Percentiles rank a stretch among this genome's conserved stretches.
Conservation (phyloP, 768 basidiomycete species). For the Fomitopsis serialis region DNA sequence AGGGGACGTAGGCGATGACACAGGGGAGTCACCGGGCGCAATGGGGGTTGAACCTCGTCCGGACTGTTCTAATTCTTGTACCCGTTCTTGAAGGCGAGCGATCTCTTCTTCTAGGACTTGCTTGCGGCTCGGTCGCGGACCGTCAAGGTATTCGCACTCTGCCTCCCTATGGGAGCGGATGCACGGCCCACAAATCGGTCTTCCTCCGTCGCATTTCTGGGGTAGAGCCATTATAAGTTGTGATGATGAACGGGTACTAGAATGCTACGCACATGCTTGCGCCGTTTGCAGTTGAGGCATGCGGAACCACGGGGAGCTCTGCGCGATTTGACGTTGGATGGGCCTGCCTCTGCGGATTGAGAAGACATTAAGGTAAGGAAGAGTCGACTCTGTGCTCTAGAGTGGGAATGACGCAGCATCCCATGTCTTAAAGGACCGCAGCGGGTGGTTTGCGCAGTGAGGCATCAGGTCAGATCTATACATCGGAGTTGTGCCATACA, state of each 20-base stretch:
- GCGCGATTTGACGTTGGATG: background rate
- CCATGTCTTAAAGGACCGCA: background rate
- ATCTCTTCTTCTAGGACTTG: conserved; percentile 60
- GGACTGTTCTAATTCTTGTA: conserved; percentile 34
- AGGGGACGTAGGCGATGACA: background rate
- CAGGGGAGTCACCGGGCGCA: conserved; percentile 11
- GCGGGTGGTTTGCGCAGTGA: background rate
- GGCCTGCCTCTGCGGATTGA: background rate
- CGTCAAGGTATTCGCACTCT: conserved; percentile 69
- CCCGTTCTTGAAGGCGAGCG: conserved; percentile 48
- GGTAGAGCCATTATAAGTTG: background rate
- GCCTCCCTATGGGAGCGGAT: conserved; percentile 41
- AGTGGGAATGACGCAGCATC: background rate
- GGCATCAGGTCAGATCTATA: background rate
- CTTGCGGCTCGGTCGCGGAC: conserved; percentile 53
- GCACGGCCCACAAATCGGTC: conserved; percentile 65
- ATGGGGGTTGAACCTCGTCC: conserved; percentile 9
- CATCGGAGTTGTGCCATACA: background rate
- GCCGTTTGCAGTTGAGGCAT: conserved; percentile 19
- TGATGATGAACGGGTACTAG: background rate
- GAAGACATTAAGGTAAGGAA: background rate
- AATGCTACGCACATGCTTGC: conserved; percentile 15
- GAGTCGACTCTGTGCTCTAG: too few species aligned
- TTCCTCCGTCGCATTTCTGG: conserved; percentile 66
- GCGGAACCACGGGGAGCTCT: conserved; percentile 15